A percentile compares a stretch with the other conserved stretches of the same genome.
These are phyloP conservation scores for Cordyceps fumosorosea DNA, from an alignment of 2,329 filamentous ascomycete genomes.

Conservation along the genomic window DNA sequence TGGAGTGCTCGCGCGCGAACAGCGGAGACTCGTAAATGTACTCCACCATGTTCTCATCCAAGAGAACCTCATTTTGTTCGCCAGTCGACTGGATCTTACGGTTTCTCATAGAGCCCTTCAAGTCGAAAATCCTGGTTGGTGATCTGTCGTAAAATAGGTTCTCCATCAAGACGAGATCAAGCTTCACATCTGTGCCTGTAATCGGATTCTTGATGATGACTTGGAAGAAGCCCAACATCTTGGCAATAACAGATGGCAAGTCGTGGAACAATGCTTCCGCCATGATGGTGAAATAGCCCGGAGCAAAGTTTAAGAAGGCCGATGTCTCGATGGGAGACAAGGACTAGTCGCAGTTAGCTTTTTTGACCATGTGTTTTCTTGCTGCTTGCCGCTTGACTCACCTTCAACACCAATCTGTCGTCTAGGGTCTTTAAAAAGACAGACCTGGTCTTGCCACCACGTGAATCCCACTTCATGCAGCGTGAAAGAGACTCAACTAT, in stretches of 20 bases:
- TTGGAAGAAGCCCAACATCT: conserved; percentile 98
- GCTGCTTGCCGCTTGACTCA: conserved; percentile 17
- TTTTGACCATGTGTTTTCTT: conserved; percentile 4
- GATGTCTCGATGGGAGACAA: conserved; percentile 86
- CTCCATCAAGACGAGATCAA: conserved; percentile 92
- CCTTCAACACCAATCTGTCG: conserved; percentile 85
- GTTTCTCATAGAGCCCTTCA: conserved; percentile 98
- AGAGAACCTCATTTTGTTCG: conserved; percentile 88
- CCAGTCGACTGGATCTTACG: conserved; percentile 94
- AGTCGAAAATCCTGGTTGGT: conserved; percentile 84
- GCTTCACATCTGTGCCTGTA: conserved; percentile 88
- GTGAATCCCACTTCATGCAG: conserved; percentile 96
- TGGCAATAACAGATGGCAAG: conserved; percentile 91
- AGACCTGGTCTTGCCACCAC: conserved; percentile 95
- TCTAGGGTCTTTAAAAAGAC: conserved; percentile 96
- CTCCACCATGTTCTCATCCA: conserved; percentile 98
- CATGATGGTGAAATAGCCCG: conserved; percentile 97
- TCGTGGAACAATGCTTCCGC: conserved; percentile 93
- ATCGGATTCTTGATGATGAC: conserved; percentile 92
- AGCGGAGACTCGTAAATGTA: conserved; percentile 97
- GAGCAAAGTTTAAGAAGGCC: conserved; percentile 90
- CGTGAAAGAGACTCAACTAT: conserved; percentile 93
- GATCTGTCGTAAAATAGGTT: conserved; percentile 95
- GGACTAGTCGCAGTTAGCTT: conserved; percentile 45
- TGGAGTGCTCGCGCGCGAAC: conserved; percentile 91